Conservation (phyloP, 2,329 filamentous ascomycete species). For the Thermoascus crustaceus region DNA sequence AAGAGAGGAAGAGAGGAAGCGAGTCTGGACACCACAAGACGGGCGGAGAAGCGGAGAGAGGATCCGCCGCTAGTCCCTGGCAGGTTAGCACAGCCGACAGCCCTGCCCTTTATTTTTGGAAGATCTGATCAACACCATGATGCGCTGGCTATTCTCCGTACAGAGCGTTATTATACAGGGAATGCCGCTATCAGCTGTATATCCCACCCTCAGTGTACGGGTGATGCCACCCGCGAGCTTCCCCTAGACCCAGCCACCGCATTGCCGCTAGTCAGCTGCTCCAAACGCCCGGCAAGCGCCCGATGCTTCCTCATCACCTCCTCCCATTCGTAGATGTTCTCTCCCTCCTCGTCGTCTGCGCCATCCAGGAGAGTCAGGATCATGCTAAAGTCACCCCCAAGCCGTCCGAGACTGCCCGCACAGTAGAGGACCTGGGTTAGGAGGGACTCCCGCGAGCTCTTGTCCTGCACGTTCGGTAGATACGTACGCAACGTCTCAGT, state of each 20-base stretch:
- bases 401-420: conserved; percentile 76
- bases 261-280: conserved; percentile 29
- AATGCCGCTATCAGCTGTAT: background rate
- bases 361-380: conserved; percentile 59
- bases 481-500: conserved; percentile 68
- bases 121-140: no score
- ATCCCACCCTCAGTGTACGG: conserved; percentile 6
- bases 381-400: conserved; percentile 89
- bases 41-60: conserved; percentile 9
- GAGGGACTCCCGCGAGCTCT: conserved; percentile 72
- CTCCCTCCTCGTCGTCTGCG: conserved; percentile 27
- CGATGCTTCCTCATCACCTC: conserved; percentile 83
- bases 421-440: conserved; percentile 91
- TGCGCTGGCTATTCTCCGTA: no score
- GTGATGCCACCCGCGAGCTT: conserved; percentile 12
- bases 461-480: conserved; percentile 72
- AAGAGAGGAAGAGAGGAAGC: conserved; percentile 3
- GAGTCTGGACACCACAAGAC: conserved; percentile 11
- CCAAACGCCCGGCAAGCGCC: conserved; percentile 63
- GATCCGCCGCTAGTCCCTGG: conserved; percentile 11
- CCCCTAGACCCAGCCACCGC: conserved; percentile 11
- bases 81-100: conserved; percentile 8
- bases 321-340: conserved; percentile 62
- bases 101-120: no score
- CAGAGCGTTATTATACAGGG: no score